These are phyloP conservation scores for Vickermania spadyakhi DNA, from an alignment of 208 protist genomes.

Conservation along the genomic window DNA sequence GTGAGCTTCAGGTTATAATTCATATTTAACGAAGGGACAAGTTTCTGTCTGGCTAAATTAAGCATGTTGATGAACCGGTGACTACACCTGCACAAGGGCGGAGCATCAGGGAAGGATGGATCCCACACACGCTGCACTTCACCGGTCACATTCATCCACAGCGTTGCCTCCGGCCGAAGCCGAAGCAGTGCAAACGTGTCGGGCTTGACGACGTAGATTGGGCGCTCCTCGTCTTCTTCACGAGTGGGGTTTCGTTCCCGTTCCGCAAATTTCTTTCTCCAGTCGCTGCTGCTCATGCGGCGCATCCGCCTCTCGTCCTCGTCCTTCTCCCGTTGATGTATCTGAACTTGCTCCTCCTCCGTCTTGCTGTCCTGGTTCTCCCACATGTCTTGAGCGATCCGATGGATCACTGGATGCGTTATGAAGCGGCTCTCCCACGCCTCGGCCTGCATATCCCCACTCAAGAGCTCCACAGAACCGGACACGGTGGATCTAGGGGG, in stretches of 20 bases:
- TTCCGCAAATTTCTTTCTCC: conserved; percentile 71
- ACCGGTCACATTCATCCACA: conserved; percentile 61
- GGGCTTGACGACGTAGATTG: conserved; percentile 79
- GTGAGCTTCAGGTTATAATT: conserved; percentile 84
- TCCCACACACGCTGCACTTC: conserved; percentile 81
- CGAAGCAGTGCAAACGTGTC: conserved; percentile 73
- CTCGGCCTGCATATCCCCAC: conserved; percentile 63
- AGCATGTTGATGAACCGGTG: conserved; percentile 77
- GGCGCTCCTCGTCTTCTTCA: conserved; percentile 69
- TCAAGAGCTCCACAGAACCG: conserved; percentile 56
- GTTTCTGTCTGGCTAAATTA: conserved; percentile 74
- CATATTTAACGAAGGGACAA: conserved; percentile 83
- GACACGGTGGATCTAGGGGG: conserved; percentile 67
- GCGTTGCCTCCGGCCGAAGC: conserved; percentile 53
- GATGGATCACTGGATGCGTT: conserved; percentile 72
- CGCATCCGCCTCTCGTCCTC: conserved; percentile 86
- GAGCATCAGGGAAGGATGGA: conserved; percentile 42
- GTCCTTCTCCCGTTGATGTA: conserved; percentile 56
- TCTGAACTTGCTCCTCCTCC: conserved; percentile 49
- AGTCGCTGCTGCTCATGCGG: conserved; percentile 85
- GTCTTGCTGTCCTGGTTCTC: conserved; percentile 61
- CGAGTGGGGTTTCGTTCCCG: conserved; percentile 76
- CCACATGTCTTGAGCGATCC: conserved; percentile 80
- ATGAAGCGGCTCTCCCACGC: conserved; percentile 61
- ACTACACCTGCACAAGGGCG: conserved; percentile 62